phyloP scores from a whole-genome alignment of 83 land plant genomes.

The Larix sibirica region DNA sequence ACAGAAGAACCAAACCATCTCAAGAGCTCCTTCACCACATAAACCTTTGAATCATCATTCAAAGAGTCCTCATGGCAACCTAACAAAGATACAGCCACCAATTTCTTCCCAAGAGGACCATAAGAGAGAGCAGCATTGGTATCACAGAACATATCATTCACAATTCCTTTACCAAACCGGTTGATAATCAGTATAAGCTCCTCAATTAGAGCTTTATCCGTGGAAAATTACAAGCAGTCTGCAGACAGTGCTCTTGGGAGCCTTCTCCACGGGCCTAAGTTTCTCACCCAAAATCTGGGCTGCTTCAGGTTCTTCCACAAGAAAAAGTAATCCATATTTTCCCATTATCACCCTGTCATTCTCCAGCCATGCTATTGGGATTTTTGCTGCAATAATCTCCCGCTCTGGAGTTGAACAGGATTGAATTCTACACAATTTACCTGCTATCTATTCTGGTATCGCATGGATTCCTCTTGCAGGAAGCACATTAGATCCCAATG shows the following conservation, averaged over 20 bases:
- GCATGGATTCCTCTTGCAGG: too few relatives aligned
- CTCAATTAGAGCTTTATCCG: too few relatives aligned
- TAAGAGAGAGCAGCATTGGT: constrained; percentile 77
- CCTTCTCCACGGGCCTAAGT: constrained; percentile 19
- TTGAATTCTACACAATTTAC: too few relatives aligned
- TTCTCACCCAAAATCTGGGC: constrained; percentile 31
- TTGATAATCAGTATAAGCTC: too few relatives aligned
- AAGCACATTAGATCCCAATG: too few relatives aligned
- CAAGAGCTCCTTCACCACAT: constrained; percentile 64
- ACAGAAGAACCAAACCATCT: constrained; percentile 65
- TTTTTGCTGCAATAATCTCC: constrained; percentile 21
- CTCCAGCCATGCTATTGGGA: constrained; percentile 35
- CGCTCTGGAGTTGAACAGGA: constrained; percentile 56
- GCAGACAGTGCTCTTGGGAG: constrained; percentile 79
- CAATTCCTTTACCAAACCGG: too few relatives aligned
- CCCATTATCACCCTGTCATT: constrained; percentile 48
- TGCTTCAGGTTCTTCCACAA: constrained; percentile 74
- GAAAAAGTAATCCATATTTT: constrained; percentile 68
- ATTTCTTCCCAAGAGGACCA: constrained; percentile 69
- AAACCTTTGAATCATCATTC: constrained; percentile 55
- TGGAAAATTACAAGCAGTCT: too few relatives aligned
- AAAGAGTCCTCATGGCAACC: constrained; percentile 29
- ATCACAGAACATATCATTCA: too few relatives aligned
- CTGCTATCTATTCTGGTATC: too few relatives aligned
- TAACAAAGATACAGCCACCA: constrained; percentile 90